phyloP scores from a whole-genome alignment of 768 basidiomycete genomes.

The Macrolepiota albuminosa region DNA sequence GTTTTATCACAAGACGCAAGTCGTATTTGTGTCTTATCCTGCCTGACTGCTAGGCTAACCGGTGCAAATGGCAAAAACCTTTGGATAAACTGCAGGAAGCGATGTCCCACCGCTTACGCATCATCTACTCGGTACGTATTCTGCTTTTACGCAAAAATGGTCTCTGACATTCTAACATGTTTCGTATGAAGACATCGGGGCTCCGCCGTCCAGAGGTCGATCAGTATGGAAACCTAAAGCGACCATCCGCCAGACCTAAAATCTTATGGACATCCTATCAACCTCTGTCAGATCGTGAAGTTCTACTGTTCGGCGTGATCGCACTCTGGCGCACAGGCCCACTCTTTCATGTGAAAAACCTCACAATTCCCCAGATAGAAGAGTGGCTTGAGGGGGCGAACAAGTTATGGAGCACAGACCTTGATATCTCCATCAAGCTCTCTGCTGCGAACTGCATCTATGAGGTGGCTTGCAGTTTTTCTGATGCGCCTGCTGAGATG shows the following conservation, averaged over 20 bases:
- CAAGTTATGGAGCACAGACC: slow-evolving; percentile 57
- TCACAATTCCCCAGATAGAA: slow-evolving; percentile 34
- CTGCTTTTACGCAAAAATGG: not conserved
- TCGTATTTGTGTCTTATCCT: not conserved
- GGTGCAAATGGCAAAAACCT: slow-evolving; percentile 53
- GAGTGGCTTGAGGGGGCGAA: slow-evolving; percentile 44
- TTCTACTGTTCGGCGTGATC: slow-evolving; percentile 65
- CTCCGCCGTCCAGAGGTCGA: slow-evolving; percentile 61
- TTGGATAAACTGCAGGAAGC: slow-evolving; percentile 42
- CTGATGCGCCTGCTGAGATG: slow-evolving; percentile 34
- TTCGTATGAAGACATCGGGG: slow-evolving; percentile 36
- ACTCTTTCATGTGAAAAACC: slow-evolving; percentile 47
- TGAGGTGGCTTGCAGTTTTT: slow-evolving; percentile 37
- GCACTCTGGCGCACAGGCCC: slow-evolving; percentile 61
- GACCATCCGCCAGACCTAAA: slow-evolving; percentile 53
- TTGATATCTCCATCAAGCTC: slow-evolving; percentile 63
- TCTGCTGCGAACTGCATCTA: slow-evolving; percentile 50
- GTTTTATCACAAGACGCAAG: slow-evolving; percentile 7
- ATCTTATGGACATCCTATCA: slow-evolving; percentile 50
- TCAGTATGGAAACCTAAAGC: slow-evolving; percentile 47
- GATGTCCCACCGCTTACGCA: slow-evolving; percentile 45
- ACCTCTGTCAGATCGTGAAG: slow-evolving; percentile 62
- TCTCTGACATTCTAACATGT: not conserved
- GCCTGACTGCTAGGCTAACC: slow-evolving; percentile 28
- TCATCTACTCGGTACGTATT: slow-evolving; percentile 49